Conservation (phyloP, 177 flowering plant species). For the Vitis hybrid region DNA sequence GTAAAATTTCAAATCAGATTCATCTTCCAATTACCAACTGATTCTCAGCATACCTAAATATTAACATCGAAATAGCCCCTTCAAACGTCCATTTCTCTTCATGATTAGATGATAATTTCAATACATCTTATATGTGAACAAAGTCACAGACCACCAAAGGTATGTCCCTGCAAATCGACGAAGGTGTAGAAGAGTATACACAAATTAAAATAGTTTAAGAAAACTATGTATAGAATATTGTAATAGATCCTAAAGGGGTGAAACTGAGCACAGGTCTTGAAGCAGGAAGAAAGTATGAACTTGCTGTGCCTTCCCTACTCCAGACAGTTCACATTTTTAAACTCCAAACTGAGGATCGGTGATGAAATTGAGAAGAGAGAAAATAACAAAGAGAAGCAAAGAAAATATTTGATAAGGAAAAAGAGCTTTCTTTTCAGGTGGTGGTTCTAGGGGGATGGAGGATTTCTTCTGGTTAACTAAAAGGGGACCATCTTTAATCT, state of each 20-base stretch:
- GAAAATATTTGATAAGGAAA: not conserved
- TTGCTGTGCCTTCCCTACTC: conserved; percentile 4
- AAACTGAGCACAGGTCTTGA: not conserved
- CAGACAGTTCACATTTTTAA: conserved; percentile 3
- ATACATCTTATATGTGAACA: not conserved
- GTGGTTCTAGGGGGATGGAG: too few relatives aligned
- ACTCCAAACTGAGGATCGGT: not conserved
- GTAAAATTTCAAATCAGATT: too few relatives aligned
- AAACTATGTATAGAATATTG: not conserved
- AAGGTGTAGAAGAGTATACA: not conserved
- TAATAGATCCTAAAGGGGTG: not conserved
- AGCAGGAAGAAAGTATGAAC: not conserved
- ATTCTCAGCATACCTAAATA: too few relatives aligned
- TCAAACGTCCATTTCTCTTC: too few relatives aligned
- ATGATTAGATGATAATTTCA: too few relatives aligned
- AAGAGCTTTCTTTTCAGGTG: not conserved
- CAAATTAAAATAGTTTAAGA: not conserved
- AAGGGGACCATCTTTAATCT: conserved; percentile 2
- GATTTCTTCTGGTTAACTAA: not conserved
- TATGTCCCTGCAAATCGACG: not conserved
- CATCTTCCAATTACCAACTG: too few relatives aligned
- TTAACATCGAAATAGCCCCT: too few relatives aligned
- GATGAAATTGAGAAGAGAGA: not conserved
- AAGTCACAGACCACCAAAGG: not conserved
- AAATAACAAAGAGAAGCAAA: not conserved